These are phyloP conservation scores for Theileria orientalis DNA, from an alignment of 169 alveolate genomes.

Conservation along the genomic window DNA sequence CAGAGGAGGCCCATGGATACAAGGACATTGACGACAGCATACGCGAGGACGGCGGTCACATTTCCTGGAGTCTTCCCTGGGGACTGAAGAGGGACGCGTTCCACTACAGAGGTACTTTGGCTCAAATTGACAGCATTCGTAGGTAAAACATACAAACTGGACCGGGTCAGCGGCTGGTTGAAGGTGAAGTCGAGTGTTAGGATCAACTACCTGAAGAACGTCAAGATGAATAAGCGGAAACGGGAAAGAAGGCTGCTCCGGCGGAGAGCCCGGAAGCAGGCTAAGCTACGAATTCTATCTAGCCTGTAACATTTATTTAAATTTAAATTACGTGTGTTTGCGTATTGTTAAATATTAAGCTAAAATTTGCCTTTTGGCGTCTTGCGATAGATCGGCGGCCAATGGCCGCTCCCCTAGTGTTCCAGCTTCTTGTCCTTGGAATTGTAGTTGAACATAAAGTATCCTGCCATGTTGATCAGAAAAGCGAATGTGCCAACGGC, in stretches of 20 bases:
- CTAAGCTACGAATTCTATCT: conserved; percentile 16
- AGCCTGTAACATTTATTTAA: conserved; percentile 1
- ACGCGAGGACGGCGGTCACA: conserved; percentile 31
- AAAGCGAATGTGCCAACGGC: conserved; percentile 43
- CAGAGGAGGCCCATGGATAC: not conserved
- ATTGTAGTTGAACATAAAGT: conserved; percentile 44
- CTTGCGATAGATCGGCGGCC: not conserved
- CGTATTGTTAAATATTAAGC: not conserved
- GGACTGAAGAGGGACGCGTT: conserved; percentile 47
- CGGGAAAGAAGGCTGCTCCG: conserved; percentile 26
- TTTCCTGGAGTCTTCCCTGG: conserved; percentile 59
- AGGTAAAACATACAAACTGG: conserved; percentile 51
- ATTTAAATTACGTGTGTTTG: not conserved
- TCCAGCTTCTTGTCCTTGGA: conserved; percentile 1
- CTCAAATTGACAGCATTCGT: not conserved
- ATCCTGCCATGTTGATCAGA: conserved; percentile 58
- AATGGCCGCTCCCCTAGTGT: not conserved
- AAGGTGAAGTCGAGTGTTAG: conserved; percentile 19
- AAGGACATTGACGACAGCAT: conserved; percentile 30
- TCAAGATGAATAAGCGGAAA: conserved; percentile 52
- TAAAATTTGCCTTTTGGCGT: not conserved
- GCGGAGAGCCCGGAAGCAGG: conserved; percentile 24
- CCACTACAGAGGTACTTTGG: conserved; percentile 48
- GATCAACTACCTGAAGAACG: conserved; percentile 56
- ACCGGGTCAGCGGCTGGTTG: conserved; percentile 45